Evolutionary conservation across 805 yeast species (phyloP).

Genomic region (Sugiyamaella qingdaonensis): DNA sequence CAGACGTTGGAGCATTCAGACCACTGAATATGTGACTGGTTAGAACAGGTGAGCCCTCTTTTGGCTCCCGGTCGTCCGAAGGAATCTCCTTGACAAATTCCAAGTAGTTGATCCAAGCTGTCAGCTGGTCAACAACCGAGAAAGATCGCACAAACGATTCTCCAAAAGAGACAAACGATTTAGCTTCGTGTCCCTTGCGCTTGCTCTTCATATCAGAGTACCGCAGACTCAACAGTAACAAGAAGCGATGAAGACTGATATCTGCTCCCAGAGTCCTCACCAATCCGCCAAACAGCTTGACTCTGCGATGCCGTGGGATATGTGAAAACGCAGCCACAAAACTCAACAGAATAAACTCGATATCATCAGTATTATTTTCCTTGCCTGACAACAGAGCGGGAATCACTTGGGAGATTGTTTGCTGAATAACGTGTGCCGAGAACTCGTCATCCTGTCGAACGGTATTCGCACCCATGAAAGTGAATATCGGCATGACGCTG

Average conservation of each 20-base stretch:
- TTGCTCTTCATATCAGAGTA: conserved; percentile 51
- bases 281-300: conserved; percentile 74
- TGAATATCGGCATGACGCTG: conserved; percentile 98
- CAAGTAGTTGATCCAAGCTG: conserved; percentile 27
- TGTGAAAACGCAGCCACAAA: conserved; percentile 94
- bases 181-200: conserved; percentile 62
- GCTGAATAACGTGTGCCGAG: conserved; percentile 87
- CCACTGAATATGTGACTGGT: conserved; percentile 8
- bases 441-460: conserved; percentile 95
- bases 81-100: conserved; percentile 23
- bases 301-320: conserved; percentile 95
- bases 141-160: conserved; percentile 66
- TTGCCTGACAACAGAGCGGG: conserved; percentile 65
- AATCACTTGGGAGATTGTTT: conserved; percentile 81
- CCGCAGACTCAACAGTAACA: conserved; percentile 79
- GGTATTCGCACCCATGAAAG: conserved; percentile 98
- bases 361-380: conserved; percentile 50
- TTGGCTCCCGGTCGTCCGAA: conserved; percentile 35
- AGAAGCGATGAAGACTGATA: conserved; percentile 62
- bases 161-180: conserved; percentile 65
- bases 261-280: conserved; percentile 69
- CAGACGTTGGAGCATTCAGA: background rate
- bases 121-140: conserved; percentile 53
- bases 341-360: conserved; percentile 79
- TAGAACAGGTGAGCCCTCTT: conserved; percentile 21